phyloP scores from a whole-genome alignment of 495 filamentous ascomycete genomes.

The Amphirosellinia nigrospora region DNA sequence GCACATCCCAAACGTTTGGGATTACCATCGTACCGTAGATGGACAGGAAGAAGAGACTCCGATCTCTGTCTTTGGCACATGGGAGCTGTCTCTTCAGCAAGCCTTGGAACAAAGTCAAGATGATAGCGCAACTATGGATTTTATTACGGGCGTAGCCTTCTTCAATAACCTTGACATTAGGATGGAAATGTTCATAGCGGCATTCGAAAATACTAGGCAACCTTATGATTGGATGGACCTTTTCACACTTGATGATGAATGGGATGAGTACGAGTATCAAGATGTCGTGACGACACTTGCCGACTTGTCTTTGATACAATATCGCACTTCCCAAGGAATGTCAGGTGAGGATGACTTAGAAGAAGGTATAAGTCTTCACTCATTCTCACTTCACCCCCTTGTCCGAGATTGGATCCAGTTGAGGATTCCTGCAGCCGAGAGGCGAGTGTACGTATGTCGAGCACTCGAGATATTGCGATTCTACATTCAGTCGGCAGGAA shows the following conservation, averaged over 20 bases:
- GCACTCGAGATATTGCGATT: conserved; percentile 2
- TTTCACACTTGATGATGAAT: conserved; percentile 8
- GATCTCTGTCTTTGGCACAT: conserved; percentile 15
- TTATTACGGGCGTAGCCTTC: not conserved
- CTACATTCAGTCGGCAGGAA: conserved; percentile 6
- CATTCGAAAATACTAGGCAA: not conserved
- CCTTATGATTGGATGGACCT: conserved; percentile 3
- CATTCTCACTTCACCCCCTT: conserved; percentile 12
- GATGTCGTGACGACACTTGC: conserved; percentile 1
- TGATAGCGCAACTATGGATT: not conserved
- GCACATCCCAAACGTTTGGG: conserved; percentile 6
- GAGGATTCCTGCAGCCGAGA: conserved; percentile 9
- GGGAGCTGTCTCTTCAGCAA: conserved; percentile 15
- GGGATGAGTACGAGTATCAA: conserved; percentile 18
- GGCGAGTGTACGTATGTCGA: conserved; percentile 1
- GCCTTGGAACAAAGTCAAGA: conserved; percentile 11
- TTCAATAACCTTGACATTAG: conserved; percentile 16
- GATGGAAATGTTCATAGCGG: conserved; percentile 14
- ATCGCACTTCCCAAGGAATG: not conserved
- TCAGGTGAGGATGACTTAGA: conserved; percentile 4
- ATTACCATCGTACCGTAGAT: conserved; percentile 15
- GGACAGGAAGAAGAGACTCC: conserved; percentile 1
- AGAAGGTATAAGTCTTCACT: conserved; percentile 4
- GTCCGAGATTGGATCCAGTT: conserved; percentile 18
- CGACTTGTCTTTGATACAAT: conserved; percentile 11